Base-by-base conservation (phyloP, 1,284 basidiomycete genomes). In the Coniferiporia sulphurascens region DNA sequence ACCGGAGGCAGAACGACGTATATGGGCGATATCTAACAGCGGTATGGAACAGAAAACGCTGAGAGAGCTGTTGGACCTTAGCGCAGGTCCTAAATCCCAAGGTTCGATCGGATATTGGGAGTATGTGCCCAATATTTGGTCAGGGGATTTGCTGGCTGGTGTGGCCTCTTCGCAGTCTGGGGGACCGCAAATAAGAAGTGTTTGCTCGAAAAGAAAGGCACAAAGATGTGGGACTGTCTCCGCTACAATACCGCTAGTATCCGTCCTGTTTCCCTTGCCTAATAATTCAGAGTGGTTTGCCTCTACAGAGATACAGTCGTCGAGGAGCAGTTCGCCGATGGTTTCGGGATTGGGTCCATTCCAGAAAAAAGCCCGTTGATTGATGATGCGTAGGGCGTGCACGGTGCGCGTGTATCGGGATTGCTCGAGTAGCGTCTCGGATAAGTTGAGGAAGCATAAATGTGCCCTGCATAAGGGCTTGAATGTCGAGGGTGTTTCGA, bases 81-180 rank as follows among this genome's bases (percentile, higher is more conserved):
- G 17, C 12, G 55, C 60, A 22, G 56, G 55, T 2, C 60, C 60
- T 9, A 61, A 19, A 43, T 61, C 56, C 60, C 60, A 61, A 19
- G 19, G 19, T 41, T 34, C 49, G 10, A 46, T 43, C 7, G 50
- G 43, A 53, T 61, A 52, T 50, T 45, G 19, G 15, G 4, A 55
- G 48, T 36, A 41, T 22, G 34, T 8, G 9, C 9, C 38, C 17
- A 12, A 22, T 12, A 38, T 32, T 22, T 13, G 53, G 52, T 8
- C 9, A 3, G 9, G 38, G 9, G 38, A 15, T 3, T 15, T 41
- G 38, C 15, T 15, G 9, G 38, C 15, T 8, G 3, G 38, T 8
- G 38, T 12, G 35, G 17, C 7, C 4, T 52, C 51, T 38, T 46
- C 3, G 5, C 34, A 17, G 9, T 9, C 19, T n/a, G 49, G 36